A percentile compares a stretch with the other conserved stretches of the same genome.
Evolutionary conservation across 2,329 filamentous ascomycete species (phyloP).

Genomic region (Dactylellina leptospora): DNA sequence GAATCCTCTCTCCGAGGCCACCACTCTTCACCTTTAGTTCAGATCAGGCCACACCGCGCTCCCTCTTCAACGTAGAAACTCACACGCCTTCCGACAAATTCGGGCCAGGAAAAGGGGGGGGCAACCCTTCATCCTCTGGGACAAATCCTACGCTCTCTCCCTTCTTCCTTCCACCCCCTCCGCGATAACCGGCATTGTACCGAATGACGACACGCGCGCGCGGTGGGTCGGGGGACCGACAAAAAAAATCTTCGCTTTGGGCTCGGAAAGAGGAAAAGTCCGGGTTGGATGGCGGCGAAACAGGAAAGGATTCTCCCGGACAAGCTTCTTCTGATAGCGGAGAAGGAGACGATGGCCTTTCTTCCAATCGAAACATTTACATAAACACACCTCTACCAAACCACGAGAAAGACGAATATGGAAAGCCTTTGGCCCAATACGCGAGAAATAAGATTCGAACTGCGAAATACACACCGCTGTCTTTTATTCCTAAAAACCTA

Average conservation of each 20-base stretch:
- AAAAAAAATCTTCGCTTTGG: constrained; percentile 48
- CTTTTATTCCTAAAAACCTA: constrained; percentile 94
- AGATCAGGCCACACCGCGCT: not conserved
- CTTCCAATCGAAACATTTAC: constrained; percentile 71
- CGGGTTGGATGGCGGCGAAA: constrained; percentile 32
- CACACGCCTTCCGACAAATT: not conserved
- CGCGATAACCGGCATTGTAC: too few relatives aligned
- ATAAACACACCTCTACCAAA: constrained; percentile 85
- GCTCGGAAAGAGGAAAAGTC: constrained; percentile 40
- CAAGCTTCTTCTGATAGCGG: constrained; percentile 42
- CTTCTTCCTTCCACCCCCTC: too few relatives aligned
- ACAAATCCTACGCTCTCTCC: too few relatives aligned
- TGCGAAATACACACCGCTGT: constrained; percentile 94
- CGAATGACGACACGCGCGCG: constrained; percentile 34
- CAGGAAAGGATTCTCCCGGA: constrained; percentile 37
- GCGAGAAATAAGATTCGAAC: constrained; percentile 96
- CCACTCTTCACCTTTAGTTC: not conserved
- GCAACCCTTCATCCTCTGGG: not conserved
- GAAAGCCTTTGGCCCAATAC: constrained; percentile 74
- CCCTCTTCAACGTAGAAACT: not conserved
- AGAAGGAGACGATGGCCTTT: constrained; percentile 30
- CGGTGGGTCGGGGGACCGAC: constrained; percentile 30
- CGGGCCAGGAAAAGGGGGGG: not conserved
- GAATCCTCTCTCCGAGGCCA: not conserved
- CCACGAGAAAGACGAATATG: constrained; percentile 80